These are phyloP conservation scores for Cladobotryum protrusum DNA, from an alignment of 2,329 filamentous ascomycete genomes.

Conservation along the genomic window DNA sequence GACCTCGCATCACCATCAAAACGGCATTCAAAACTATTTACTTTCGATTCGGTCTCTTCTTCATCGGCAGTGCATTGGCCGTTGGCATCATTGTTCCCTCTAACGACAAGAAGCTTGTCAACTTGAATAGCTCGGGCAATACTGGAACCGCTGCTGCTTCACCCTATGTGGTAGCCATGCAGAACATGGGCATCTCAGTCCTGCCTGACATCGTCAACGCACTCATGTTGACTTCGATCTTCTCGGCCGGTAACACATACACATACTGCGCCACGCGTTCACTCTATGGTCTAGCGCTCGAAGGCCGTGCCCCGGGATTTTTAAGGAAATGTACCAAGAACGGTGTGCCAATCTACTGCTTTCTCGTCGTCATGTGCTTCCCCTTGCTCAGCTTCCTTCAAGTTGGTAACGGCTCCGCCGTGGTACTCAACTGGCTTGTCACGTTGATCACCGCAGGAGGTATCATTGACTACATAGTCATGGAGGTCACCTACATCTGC, in stretches of 20 bases:
- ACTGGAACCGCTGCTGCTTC: conserved; percentile 47
- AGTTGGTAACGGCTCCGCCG: conserved; percentile 40
- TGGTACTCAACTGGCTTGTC: conserved; percentile 48
- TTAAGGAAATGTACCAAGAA: conserved; percentile 53
- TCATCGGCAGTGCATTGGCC: conserved; percentile 60
- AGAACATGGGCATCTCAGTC: conserved; percentile 44
- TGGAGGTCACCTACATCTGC: conserved; percentile 39
- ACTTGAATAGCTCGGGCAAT: conserved; percentile 40
- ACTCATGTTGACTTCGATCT: conserved; percentile 37
- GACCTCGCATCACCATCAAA: conserved; percentile 58
- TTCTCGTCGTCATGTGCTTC: conserved; percentile 47
- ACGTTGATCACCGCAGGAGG: conserved; percentile 51
- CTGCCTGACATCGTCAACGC: conserved; percentile 55
- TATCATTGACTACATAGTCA: conserved; percentile 57
- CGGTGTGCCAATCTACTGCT: conserved; percentile 56
- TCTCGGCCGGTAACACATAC: conserved; percentile 45
- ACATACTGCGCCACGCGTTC: conserved; percentile 46
- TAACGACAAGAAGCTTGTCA: conserved; percentile 50
- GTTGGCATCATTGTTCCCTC: conserved; percentile 62
- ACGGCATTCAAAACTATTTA: conserved; percentile 68
- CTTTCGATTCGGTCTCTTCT: conserved; percentile 65
- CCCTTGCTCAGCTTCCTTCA: conserved; percentile 49
- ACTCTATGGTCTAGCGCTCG: conserved; percentile 44
- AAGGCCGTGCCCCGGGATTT: conserved; percentile 44
- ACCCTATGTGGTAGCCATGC: conserved; percentile 58